These are phyloP conservation scores for Aspergillus campestris DNA, from an alignment of 495 filamentous ascomycete species.

Conservation along the genomic window DNA sequence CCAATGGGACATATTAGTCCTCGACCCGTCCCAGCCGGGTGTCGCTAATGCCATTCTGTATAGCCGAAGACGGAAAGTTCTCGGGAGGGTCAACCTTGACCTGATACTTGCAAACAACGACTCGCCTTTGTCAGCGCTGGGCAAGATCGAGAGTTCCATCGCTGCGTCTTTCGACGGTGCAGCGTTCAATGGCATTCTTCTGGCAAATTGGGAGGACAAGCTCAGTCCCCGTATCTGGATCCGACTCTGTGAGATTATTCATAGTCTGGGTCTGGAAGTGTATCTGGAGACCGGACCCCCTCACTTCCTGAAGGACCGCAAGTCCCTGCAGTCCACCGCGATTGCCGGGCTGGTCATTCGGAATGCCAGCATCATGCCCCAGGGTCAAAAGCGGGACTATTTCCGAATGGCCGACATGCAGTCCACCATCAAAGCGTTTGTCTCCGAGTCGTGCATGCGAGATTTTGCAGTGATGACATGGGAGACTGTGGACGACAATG, in stretches of 20 bases:
- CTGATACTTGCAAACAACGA: slow-evolving; percentile 18
- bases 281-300: slow-evolving; percentile 44
- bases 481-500: slow-evolving; percentile 48
- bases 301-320: slow-evolving; percentile 35
- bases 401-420: slow-evolving; percentile 36
- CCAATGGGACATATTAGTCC: slow-evolving; percentile 41
- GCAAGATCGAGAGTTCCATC: slow-evolving; percentile 26
- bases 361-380: slow-evolving; percentile 41
- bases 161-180: slow-evolving; percentile 22
- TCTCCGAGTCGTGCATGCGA: slow-evolving; percentile 42
- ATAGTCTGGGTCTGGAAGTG: slow-evolving; percentile 31
- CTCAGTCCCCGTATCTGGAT: slow-evolving; percentile 25
- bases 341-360: slow-evolving; percentile 39
- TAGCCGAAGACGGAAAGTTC: slow-evolving; percentile 15
- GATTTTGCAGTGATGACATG: slow-evolving; percentile 41
- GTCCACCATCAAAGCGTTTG: slow-evolving; percentile 44
- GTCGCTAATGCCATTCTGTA: slow-evolving; percentile 27
- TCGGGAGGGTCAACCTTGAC: slow-evolving; percentile 37
- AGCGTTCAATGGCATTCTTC: slow-evolving; percentile 37
- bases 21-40: slow-evolving; percentile 37
- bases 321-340: slow-evolving; percentile 24
- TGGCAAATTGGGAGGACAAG: slow-evolving; percentile 41
- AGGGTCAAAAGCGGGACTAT: slow-evolving; percentile 42
- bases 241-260: slow-evolving; percentile 27
- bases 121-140: slow-evolving; percentile 16